Evolutionary conservation across 1,284 basidiomycete genomes (phyloP), one percentile per base, ranked within the genome.

Genomic region (Leccinum pallidistipes): DNA sequence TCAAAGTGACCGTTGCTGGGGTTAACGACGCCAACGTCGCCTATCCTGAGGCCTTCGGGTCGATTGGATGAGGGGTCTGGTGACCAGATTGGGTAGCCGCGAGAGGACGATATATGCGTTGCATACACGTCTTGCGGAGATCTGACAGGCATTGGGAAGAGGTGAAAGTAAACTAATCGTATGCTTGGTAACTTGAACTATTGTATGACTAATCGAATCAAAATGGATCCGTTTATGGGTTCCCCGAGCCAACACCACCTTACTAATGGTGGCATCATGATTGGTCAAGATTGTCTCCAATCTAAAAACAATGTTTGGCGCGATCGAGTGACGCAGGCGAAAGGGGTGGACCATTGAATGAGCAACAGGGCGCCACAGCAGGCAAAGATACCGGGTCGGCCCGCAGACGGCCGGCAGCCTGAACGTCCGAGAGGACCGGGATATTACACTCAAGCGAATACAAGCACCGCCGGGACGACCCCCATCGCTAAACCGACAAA

Each of bases 61-160:
- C 65, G 67, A 56, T 70, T 69, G 45, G 65, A 64, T 21, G 63
- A 60, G 8, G 66, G 62, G 55, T 72, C 68, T 11, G 77, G 76
- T 2, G 67, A 66, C 71, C 71, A 76, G 24, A 77, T 55, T 3
- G 75, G 76, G 55, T 70, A 73, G 3, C 76, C 77, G 5, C 63
- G 62, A 45, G 62, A 56, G 80, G 65, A 71, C 73, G 66, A 60
- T n/a, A 71, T 45, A n/a, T 72, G 61, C 57, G 63, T 63, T 40
- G 70, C 66, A 57, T 71, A 67, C 3, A 63, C 45, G 55, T 73
- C 72, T 21, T 70, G 69, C 1, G 64, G 60, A 1, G 71, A 65
- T 52, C 69, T 64, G 60, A 62, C 67, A 1, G 63, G 61, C 69
- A 70, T 69, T 36, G 53, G 16, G 38, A 18, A 55, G 16, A 31